Conservation (phyloP, 139 green algal genomes). For the Ulvella scutata region DNA sequence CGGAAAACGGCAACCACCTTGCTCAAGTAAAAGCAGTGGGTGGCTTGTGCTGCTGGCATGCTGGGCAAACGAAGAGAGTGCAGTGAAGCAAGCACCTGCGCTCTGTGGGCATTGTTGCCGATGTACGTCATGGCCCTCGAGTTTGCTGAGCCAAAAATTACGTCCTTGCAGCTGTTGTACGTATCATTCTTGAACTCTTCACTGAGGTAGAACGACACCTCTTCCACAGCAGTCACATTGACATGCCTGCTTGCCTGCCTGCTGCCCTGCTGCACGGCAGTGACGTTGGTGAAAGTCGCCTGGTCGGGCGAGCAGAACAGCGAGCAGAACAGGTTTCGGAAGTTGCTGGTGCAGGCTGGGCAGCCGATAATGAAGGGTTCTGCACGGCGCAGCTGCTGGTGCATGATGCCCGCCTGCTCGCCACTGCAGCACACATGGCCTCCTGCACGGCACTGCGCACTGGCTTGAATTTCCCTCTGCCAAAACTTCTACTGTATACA, state of each 20-base stretch:
- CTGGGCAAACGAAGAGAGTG: too few relatives aligned
- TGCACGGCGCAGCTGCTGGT: slow-evolving; percentile 34
- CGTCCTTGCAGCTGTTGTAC: slow-evolving; percentile 34
- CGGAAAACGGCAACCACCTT: too few relatives aligned
- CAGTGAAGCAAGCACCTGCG: too few relatives aligned
- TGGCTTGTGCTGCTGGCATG: too few relatives aligned
- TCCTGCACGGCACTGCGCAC: not conserved
- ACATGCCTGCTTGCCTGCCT: not conserved
- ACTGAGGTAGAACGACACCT: slow-evolving; percentile 17
- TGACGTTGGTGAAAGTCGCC: slow-evolving; percentile 67
- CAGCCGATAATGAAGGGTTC: slow-evolving; percentile 68
- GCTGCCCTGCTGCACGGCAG: slow-evolving; percentile 13
- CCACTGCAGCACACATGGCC: not conserved
- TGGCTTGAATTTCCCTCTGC: not conserved
- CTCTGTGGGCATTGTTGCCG: slow-evolving; percentile 53
- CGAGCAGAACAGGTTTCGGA: slow-evolving; percentile 58
- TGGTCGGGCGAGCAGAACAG: slow-evolving; percentile 60
- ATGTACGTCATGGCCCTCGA: slow-evolving; percentile 71
- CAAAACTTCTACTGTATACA: not conserved
- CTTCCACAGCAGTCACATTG: slow-evolving; percentile 21
- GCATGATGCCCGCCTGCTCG: not conserved
- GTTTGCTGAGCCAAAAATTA: slow-evolving; percentile 69
- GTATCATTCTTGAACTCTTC: slow-evolving; percentile 11
- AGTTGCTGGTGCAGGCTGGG: slow-evolving; percentile 81
- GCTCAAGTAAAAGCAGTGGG: too few relatives aligned